Percentiles rank a stretch among this genome's conserved stretches.
These are phyloP conservation scores for Smittium mucronatum DNA, from an alignment of 371 early-diverging fungal genomes.

Conservation along the genomic window DNA sequence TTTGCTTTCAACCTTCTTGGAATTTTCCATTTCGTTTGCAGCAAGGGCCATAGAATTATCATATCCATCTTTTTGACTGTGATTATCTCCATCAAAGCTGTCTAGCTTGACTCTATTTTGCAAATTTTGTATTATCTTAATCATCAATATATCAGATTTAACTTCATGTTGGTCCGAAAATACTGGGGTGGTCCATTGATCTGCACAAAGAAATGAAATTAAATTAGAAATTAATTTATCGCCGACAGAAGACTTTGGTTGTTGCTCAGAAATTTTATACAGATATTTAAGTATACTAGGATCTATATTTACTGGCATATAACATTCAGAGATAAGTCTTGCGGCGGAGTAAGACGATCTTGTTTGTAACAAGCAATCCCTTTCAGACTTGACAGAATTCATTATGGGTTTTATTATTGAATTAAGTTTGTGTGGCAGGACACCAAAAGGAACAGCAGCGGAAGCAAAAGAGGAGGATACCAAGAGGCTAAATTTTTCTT, in stretches of 20 bases:
- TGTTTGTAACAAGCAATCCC: slow-evolving; percentile 20
- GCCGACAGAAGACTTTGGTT: slow-evolving; percentile 36
- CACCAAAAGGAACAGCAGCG: slow-evolving; percentile 65
- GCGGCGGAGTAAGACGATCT: slow-evolving; percentile 36
- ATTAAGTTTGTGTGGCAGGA: slow-evolving; percentile 68
- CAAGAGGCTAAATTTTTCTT: slow-evolving; percentile 52
- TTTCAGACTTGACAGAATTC: slow-evolving; percentile 60
- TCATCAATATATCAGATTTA: slow-evolving; percentile 24
- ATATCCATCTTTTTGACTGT: neutral
- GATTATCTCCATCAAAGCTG: neutral
- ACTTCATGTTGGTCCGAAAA: slow-evolving; percentile 20
- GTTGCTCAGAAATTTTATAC: neutral
- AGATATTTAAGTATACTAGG: neutral
- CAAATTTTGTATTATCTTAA: slow-evolving; percentile 29
- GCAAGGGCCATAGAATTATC: slow-evolving; percentile 6
- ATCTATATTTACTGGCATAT: neutral
- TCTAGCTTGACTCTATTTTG: slow-evolving; percentile 13
- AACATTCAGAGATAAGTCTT: slow-evolving; percentile 33
- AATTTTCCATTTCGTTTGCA: neutral
- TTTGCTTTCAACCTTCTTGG: slow-evolving; percentile 6
- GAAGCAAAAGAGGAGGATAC: slow-evolving; percentile 66
- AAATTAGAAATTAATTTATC: slow-evolving; percentile 84
- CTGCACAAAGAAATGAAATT: slow-evolving; percentile 70
- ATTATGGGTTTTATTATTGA: slow-evolving; percentile 77
- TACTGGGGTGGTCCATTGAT: slow-evolving; percentile 56